A percentile compares a stretch with the other conserved stretches of the same genome.
Evolutionary conservation across 768 basidiomycete species (phyloP).

Genomic region (Dioszegia crocea): DNA sequence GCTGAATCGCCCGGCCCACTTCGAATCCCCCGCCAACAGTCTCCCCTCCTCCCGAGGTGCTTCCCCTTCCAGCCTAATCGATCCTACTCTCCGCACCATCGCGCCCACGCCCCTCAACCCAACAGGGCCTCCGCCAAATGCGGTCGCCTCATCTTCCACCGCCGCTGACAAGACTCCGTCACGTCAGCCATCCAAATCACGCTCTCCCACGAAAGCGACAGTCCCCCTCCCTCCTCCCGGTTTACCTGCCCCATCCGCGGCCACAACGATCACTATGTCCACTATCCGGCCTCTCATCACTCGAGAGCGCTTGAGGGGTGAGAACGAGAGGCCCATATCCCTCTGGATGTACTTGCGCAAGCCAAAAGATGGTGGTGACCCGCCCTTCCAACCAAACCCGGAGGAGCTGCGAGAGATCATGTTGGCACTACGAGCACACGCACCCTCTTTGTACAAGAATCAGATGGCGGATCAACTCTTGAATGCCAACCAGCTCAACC

Average conservation of each 20-base stretch:
- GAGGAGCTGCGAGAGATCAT: constrained; percentile 30
- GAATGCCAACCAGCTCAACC: constrained; percentile 15
- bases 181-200: not conserved
- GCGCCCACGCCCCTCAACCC: not conserved
- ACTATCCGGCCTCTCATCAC: constrained; percentile 12
- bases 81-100: not conserved
- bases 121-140: not conserved
- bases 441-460: constrained; percentile 22
- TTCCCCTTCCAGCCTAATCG: not conserved
- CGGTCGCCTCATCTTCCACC: not conserved
- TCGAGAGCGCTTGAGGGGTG: constrained; percentile 9
- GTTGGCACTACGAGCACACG: constrained; percentile 10
- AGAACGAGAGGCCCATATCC: constrained; percentile 13
- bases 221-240: not conserved
- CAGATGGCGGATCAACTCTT: constrained; percentile 31
- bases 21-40: no score
- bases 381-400: constrained; percentile 24
- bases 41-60: no score
- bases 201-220: not conserved
- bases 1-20: no score
- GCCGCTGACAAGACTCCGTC: not conserved
- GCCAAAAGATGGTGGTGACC: constrained; percentile 6
- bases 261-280: constrained; percentile 12
- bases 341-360: constrained; percentile 31
- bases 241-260: not conserved